A percentile compares a stretch with the other conserved stretches of the same genome.
Conservation (phyloP, 371 early-diverging fungal genomes). For the Actinomortierella ambigua region DNA sequence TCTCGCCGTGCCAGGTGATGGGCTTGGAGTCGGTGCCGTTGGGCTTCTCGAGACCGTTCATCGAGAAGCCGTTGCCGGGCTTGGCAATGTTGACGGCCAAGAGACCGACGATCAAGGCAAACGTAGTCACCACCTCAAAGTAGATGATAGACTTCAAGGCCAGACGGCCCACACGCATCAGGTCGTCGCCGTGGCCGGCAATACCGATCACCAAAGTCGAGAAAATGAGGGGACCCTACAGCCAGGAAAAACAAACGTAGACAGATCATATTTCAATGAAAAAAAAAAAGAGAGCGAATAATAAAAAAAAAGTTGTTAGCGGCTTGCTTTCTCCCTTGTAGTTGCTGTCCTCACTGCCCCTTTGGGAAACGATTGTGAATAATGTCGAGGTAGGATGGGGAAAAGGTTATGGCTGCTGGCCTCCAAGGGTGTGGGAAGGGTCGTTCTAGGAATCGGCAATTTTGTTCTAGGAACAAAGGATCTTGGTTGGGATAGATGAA, state of each 20-base stretch:
- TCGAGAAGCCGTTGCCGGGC: constrained; percentile 61
- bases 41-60: constrained; percentile 42
- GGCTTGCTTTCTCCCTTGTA: too few relatives aligned
- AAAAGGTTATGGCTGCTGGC: too few relatives aligned
- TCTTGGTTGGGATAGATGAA: too few relatives aligned
- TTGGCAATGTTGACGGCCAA: constrained; percentile 67
- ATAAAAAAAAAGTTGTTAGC: neutral
- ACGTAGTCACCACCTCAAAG: constrained; percentile 70
- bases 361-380: too few relatives aligned
- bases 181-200: constrained; percentile 78
- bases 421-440: too few relatives aligned
- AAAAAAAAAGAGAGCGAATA: neutral
- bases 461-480: too few relatives aligned
- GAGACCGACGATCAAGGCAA: constrained; percentile 76
- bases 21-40: constrained; percentile 28
- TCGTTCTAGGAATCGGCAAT: too few relatives aligned
- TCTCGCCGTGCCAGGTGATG: constrained; percentile 61
- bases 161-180: constrained; percentile 63
- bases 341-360: too few relatives aligned
- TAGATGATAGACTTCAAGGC: constrained; percentile 73
- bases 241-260: neutral
- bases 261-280: too few relatives aligned
- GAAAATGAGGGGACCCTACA: constrained; percentile 69
- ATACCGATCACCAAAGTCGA: constrained; percentile 76
- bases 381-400: too few relatives aligned